phyloP scores from a whole-genome alignment of 2,329 filamentous ascomycete species.

The Fusarium sp. region DNA sequence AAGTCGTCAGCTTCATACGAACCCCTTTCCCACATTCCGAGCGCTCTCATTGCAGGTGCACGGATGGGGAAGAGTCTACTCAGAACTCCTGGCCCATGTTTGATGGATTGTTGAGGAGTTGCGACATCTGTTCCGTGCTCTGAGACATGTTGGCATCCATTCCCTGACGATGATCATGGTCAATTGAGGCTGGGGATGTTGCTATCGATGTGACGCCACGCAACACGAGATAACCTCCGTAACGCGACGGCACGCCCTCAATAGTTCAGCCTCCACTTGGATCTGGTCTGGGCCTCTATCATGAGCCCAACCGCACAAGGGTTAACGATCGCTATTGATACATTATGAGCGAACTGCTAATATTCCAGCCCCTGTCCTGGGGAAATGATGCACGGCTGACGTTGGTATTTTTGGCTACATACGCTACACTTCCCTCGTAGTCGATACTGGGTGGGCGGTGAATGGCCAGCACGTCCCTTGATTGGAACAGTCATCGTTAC shows the following conservation, averaged over 20 bases:
- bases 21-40: conserved; percentile 38
- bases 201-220: neutral
- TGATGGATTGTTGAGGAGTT: conserved; percentile 19
- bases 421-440: conserved; percentile 3
- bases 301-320: conserved; percentile 18
- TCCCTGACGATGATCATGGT: conserved; percentile 7
- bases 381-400: conserved; percentile 44
- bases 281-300: conserved; percentile 27
- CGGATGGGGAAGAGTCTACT: conserved; percentile 37
- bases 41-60: conserved; percentile 35
- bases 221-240: conserved; percentile 16
- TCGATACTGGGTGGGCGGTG: conserved; percentile 29
- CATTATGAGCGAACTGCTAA: conserved; percentile 24
- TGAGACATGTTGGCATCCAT: conserved; percentile 25
- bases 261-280: conserved; percentile 28
- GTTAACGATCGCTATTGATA: conserved; percentile 19
- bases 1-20: conserved; percentile 38
- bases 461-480: conserved; percentile 12
- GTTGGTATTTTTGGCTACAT: conserved; percentile 38
- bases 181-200: conserved; percentile 9
- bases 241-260: conserved; percentile 27
- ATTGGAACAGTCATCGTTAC: conserved; percentile 36
- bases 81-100: conserved; percentile 25
- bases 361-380: conserved; percentile 39
- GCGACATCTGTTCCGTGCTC: conserved; percentile 22